A percentile compares a stretch with the other conserved stretches of the same genome.
phyloP scores from a whole-genome alignment of 306 rosid genomes.

The Quercus cerris region DNA sequence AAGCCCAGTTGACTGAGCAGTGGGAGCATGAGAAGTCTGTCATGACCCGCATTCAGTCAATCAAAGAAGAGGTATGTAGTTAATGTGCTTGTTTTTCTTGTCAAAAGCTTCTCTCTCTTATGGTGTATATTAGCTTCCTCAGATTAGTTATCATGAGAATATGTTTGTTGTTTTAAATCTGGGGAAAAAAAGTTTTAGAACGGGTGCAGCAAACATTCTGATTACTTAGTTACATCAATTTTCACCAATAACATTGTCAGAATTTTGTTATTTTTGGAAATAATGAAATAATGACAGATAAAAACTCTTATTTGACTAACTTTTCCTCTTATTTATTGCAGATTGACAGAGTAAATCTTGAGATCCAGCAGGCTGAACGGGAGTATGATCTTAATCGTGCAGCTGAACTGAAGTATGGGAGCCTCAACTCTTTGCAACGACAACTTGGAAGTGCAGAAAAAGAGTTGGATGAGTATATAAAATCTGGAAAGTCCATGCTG shows the following conservation, averaged over 20 bases:
- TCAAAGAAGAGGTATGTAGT: constrained; percentile 81
- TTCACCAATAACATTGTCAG: too few relatives aligned
- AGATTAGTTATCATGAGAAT: background rate
- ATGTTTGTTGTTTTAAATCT: background rate
- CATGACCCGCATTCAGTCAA: constrained; percentile 92
- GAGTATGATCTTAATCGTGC: constrained; percentile 98
- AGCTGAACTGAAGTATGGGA: constrained; percentile 96
- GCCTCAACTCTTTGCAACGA: constrained; percentile 80
- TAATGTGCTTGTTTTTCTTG: background rate
- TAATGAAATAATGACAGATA: background rate
- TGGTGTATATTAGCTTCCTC: background rate
- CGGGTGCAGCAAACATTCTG: background rate
- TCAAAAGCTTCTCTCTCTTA: background rate
- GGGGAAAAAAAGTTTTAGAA: background rate
- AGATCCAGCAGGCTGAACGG: constrained; percentile 95
- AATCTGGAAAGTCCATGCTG: constrained; percentile 92
- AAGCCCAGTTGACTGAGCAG: constrained; percentile 65
- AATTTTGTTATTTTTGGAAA: background rate
- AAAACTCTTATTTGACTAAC: constrained; percentile 1
- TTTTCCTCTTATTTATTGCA: constrained; percentile 30
- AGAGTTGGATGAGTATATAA: constrained; percentile 82
- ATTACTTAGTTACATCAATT: background rate
- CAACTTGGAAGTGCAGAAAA: constrained; percentile 82
- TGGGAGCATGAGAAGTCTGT: constrained; percentile 99
- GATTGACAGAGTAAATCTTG: constrained; percentile 93